Evolutionary conservation across 1,284 basidiomycete species (phyloP).

Genomic region (Moesziomyces sp.): DNA sequence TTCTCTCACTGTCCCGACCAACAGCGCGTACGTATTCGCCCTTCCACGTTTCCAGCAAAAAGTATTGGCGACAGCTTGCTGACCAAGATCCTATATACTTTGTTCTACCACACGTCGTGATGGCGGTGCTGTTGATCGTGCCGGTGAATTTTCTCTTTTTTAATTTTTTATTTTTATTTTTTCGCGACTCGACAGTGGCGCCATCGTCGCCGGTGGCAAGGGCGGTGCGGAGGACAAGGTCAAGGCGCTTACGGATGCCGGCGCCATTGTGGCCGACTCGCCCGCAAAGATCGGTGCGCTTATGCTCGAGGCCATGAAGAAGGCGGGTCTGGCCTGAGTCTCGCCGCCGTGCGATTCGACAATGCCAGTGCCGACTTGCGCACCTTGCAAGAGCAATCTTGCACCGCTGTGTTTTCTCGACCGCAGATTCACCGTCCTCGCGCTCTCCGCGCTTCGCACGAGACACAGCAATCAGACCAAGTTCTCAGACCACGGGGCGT

Average conservation of each 20-base stretch:
- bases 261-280: slow-evolving; percentile 91
- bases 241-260: slow-evolving; percentile 89
- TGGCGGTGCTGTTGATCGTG: background rate
- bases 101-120: background rate
- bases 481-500: too few relatives aligned
- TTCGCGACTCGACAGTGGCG: slow-evolving; percentile 70
- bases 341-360: too few relatives aligned
- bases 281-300: slow-evolving; percentile 73
- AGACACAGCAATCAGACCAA: too few relatives aligned
- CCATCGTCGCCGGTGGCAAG: slow-evolving; percentile 97
- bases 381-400: too few relatives aligned
- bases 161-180: slow-evolving; percentile 5
- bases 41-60: too few relatives aligned
- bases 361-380: too few relatives aligned
- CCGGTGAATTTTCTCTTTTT: background rate
- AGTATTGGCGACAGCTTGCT: background rate
- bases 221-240: slow-evolving; percentile 97
- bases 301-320: slow-evolving; percentile 66
- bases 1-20: too few relatives aligned
- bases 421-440: too few relatives aligned
- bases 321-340: slow-evolving; percentile 57
- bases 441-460: too few relatives aligned
- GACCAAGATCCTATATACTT: background rate
- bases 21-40: too few relatives aligned
- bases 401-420: too few relatives aligned